Evolutionary conservation across 306 rosid species (phyloP).

Genomic region (Comarum palustre): DNA sequence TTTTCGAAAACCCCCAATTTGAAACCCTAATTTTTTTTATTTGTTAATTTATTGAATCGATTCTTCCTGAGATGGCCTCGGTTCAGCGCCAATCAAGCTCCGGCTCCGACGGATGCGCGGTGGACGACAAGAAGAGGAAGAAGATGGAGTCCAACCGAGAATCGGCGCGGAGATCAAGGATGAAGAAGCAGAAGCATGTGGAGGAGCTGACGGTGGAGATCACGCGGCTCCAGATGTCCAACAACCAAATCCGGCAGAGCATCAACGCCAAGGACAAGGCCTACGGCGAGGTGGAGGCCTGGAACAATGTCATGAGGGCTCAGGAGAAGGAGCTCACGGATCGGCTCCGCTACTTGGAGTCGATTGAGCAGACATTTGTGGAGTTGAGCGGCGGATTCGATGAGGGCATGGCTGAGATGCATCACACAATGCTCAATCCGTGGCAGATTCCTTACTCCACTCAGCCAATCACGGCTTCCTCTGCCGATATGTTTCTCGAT

Average conservation of each 20-base stretch:
- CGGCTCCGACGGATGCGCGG: constrained; percentile 55
- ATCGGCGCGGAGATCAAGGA: constrained; percentile 84
- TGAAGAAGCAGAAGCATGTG: constrained; percentile 88
- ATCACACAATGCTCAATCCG: constrained; percentile 62
- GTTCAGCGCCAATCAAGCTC: constrained; percentile 52
- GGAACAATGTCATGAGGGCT: constrained; percentile 60
- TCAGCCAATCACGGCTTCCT: constrained; percentile 48
- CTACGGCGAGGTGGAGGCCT: constrained; percentile 42
- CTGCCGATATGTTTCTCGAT: constrained; percentile 52
- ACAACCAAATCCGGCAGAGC: constrained; percentile 40
- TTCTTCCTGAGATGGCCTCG: constrained; percentile 43
- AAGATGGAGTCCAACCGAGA: constrained; percentile 90
- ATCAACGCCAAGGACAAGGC: constrained; percentile 57
- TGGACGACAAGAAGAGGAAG: constrained; percentile 88
- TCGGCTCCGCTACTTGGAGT: constrained; percentile 64
- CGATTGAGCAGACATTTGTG: constrained; percentile 64
- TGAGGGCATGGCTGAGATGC: constrained; percentile 55
- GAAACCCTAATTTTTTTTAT: constrained; percentile 13
- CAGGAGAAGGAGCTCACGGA: constrained; percentile 62
- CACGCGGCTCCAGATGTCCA: constrained; percentile 43
- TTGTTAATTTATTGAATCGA: neutral
- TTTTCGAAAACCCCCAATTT: neutral
- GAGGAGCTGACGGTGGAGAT: constrained; percentile 65
- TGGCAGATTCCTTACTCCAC: constrained; percentile 54
- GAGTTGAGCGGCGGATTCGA: constrained; percentile 52